These are phyloP conservation scores for Sporisorium scitamineum DNA, from an alignment of 1,284 basidiomycete genomes.

Conservation along the genomic window DNA sequence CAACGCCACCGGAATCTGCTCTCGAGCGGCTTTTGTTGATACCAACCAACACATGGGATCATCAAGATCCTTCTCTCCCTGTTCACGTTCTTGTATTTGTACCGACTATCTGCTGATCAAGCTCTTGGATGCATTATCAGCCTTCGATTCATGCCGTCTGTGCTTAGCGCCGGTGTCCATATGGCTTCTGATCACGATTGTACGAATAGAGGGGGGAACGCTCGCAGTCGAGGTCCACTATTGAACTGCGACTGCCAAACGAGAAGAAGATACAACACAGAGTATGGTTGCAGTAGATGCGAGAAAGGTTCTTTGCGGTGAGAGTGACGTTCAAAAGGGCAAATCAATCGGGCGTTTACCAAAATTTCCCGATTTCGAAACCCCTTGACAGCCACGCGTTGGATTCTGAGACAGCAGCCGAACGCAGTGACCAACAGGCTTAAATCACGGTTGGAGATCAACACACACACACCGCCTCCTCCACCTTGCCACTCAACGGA, in stretches of 20 bases:
- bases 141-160: background rate
- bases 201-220: background rate
- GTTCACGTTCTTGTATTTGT: background rate
- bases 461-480: background rate
- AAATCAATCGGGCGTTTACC: background rate
- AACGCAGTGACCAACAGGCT: background rate
- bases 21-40: background rate
- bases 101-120: background rate
- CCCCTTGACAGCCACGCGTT: slow-evolving; percentile 1
- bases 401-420: background rate
- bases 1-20: background rate
- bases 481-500: background rate
- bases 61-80: background rate
- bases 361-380: background rate
- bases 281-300: background rate
- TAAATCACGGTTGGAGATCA: background rate
- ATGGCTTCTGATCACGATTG: background rate
- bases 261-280: too few species aligned
- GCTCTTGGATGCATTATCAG: background rate
- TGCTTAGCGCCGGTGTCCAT: background rate
- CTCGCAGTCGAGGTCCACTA: background rate
- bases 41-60: background rate
- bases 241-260: too few species aligned
- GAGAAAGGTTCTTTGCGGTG: background rate
- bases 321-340: background rate